Base-by-base conservation (phyloP, 1,284 basidiomycete species). In the Farysia itapuensis region DNA sequence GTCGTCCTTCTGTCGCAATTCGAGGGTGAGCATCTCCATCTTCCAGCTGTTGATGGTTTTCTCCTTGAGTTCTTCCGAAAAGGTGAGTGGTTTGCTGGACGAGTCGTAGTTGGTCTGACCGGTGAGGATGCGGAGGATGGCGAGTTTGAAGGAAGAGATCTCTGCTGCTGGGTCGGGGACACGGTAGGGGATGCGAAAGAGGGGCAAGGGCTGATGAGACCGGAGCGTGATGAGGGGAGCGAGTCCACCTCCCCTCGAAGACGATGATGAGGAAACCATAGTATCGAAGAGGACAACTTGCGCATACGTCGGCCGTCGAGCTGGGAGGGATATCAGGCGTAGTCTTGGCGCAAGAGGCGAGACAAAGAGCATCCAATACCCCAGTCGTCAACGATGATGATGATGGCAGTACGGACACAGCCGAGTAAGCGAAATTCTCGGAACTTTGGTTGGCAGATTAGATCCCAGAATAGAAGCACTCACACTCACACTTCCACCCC, bases 11-110 rank as follows among this genome's bases (percentile, higher is more conserved):
- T 76, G 74, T 14, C 61, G 45, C n/a, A 74, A 65, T 29, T 73
- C 57, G n/a, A 76, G 60, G 2, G 58, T 57, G 36, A 76, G 56
- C 65, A 71, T 68, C 36, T 66, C 54, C 44, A 71, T 67, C 26
- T 73, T 64, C 74, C 74, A 76, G 21, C 66, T 59, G 18, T 72
- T 68, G 39, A 76, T 65, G 13, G 72, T 46, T 40, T 54, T 42
- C 8, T 39, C 40, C 39, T 39, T 43, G 42, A 76, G 50, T 35
- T 71, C 58, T 36, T 76, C 72, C 5, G 65, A 67, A 56, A 53
- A 59, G 8, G 66, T 69, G 34, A 71, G 53, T 7, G 63, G 49
- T 25, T 51, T 54, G 1, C 54, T 58, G 18, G 59, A 54, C 8
- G 52, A 58, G 5, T 39, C 25, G 7, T 44, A 38, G 34, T 50